Evolutionary conservation across 352 stramenopile genomes (phyloP).

Genomic region (Bremia lactucae): DNA sequence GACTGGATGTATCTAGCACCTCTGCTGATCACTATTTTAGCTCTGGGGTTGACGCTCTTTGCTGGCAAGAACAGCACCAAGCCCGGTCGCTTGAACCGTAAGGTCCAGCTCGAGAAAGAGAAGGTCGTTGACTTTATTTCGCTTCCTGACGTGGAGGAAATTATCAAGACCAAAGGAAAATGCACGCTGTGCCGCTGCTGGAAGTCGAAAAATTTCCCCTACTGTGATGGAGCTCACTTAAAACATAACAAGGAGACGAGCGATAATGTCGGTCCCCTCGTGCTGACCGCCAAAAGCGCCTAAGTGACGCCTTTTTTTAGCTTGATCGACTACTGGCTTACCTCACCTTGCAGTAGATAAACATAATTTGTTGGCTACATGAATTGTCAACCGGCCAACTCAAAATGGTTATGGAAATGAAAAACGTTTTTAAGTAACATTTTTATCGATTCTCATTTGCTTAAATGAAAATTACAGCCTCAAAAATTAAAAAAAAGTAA

Average conservation of each 20-base stretch:
- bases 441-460: no score
- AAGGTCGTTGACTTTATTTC: slow-evolving; percentile 68
- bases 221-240: slow-evolving; percentile 66
- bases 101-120: slow-evolving; percentile 64
- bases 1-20: slow-evolving; percentile 79
- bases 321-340: no score
- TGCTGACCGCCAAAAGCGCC: slow-evolving; percentile 46
- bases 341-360: no score
- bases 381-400: no score
- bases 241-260: slow-evolving; percentile 86
- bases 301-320: slow-evolving; percentile 13
- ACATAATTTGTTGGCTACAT: no score
- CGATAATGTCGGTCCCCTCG: slow-evolving; percentile 71
- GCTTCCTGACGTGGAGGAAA: slow-evolving; percentile 66
- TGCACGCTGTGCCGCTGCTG: slow-evolving; percentile 78
- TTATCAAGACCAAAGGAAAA: slow-evolving; percentile 72
- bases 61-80: slow-evolving; percentile 41
- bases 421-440: no score
- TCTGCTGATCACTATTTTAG: slow-evolving; percentile 63
- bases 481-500: no score
- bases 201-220: slow-evolving; percentile 85
- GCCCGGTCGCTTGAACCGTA: slow-evolving; percentile 54
- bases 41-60: slow-evolving; percentile 67
- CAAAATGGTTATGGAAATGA: no score
- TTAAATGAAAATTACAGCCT: no score